Evolutionary conservation across 805 yeast species (phyloP), one percentile per base, ranked within the genome.

Genomic region (Yamadazyma olivae): DNA sequence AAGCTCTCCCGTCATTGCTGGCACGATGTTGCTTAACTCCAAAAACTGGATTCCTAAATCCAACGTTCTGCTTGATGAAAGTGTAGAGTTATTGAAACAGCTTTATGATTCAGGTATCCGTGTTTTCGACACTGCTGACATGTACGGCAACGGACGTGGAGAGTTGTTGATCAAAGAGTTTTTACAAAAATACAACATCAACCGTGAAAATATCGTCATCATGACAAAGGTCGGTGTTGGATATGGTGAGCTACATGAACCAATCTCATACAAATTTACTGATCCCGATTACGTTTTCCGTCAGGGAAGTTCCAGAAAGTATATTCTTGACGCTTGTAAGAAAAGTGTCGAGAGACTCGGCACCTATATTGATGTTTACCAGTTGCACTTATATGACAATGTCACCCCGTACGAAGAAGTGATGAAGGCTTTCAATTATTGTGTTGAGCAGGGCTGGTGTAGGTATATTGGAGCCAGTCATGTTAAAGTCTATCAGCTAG

Each of bases 391-490:
- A n/a, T n/a, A n/a, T n/a, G n/a, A n/a, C n/a, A n/a, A n/a, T n/a
- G n/a, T n/a, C n/a, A n/a, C n/a, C n/a, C n/a, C n/a, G n/a, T n/a
- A n/a, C n/a, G n/a, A n/a, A n/a, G n/a, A n/a, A n/a, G n/a, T n/a
- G n/a, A n/a, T n/a, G n/a, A n/a, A n/a, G n/a, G n/a, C n/a, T n/a
- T n/a, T n/a, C n/a, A n/a, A n/a, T n/a, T 10, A 25, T 25, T 25
- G 28, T 14, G 28, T 25, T 8, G 13, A 25, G n/a, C 38, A 46
- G 23, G 81, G 81, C 12, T 49, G 57, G 17, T 64, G 65, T 3
- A 61, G 82, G 33, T 79, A 79, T 51, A 67, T 80, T 40, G 85
- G 85, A 10, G 83, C 84, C 2, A 77, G 83, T 1, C 57, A 80
- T 1, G 79, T 80, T 84, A 61, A 63, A 44, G 70, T 79, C 1